Evolutionary conservation across 108 stramenopile genomes (phyloP), one percentile per base, ranked within the genome.

Genomic region (Schizochytrium sp.): DNA sequence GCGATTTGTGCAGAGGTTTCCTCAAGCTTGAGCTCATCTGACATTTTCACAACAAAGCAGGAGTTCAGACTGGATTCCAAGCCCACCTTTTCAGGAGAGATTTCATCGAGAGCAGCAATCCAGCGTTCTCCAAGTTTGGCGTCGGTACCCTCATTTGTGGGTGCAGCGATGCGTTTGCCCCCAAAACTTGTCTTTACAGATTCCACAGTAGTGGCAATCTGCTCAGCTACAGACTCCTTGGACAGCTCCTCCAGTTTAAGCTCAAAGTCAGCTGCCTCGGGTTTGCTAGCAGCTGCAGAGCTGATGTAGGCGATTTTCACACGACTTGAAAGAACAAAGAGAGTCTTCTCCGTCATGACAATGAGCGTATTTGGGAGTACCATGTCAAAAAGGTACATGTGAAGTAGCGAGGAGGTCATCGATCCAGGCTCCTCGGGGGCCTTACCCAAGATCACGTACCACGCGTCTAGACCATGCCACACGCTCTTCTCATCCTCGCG

Each of bases 311-410:
- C 49, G n/a, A 45, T 15, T 44, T 89, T 89, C 42, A 57, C 58
- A 40, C 46, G 13, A 41, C 5, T 88, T 28, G 56, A 42, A 42
- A 89, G 88, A 8, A 89, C 17, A 10, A 10, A 41, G 41, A 89
- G 50, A 4, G n/a, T 13, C 15, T 41, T 38, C 10, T 58, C 60
- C n/a, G 91, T 53, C 57, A 93, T 61, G 28, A 93, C 38, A 89
- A 94, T 49, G 41, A 94, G 57, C 10, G 92, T 92, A 91, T 93
- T 92, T 12, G 93, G 88, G 44, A 94, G 87, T 89, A 83, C 76
- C 53, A 47, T 49, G 76, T 28, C 76, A 15, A 69, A 69, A 15
- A 69, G 64, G 64, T 69, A 69, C 64, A 69, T 13, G 64, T 69
- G 64, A 8, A 69, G 19, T 44, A 38, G 5, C 42, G 64, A 8